phyloP scores from a whole-genome alignment of 2,329 filamentous ascomycete species.

The Verticillium nonalfalfae region DNA sequence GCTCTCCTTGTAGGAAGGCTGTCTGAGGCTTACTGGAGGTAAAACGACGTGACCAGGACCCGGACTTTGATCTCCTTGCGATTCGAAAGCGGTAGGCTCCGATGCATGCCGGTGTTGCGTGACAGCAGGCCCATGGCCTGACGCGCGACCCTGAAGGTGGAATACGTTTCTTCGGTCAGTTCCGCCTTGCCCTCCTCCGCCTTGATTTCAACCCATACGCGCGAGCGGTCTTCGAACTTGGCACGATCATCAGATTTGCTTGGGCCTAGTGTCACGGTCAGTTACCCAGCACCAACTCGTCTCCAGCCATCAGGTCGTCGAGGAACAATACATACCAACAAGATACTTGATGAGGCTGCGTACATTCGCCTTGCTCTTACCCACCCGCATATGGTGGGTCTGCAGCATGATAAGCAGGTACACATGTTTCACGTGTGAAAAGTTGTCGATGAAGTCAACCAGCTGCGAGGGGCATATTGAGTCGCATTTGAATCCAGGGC shows the following conservation, averaged over 20 bases:
- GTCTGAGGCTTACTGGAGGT: neutral
- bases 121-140: neutral
- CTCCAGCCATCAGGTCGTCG: no score
- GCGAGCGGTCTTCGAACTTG: neutral
- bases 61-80: slow-evolving; percentile 1
- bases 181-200: neutral
- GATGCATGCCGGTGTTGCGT: neutral
- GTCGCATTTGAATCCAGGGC: neutral
- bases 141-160: neutral
- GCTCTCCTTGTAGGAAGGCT: no score
- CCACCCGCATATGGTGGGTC: neutral
- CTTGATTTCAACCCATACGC: neutral
- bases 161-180: neutral
- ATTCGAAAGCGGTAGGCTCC: neutral
- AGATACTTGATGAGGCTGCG: neutral
- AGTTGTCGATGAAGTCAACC: slow-evolving; percentile 16
- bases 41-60: slow-evolving; percentile 1
- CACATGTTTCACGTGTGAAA: slow-evolving; percentile 18
- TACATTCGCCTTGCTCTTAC: neutral
- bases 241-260: neutral
- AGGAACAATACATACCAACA: neutral
- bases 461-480: slow-evolving; percentile 14
- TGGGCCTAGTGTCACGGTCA: neutral
- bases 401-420: slow-evolving; percentile 18
- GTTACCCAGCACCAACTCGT: neutral